Evolutionary conservation across 2,329 filamentous ascomycete species (phyloP), one percentile per base, ranked within the genome.

Genomic region (Plectosphaerella cucumerina): DNA sequence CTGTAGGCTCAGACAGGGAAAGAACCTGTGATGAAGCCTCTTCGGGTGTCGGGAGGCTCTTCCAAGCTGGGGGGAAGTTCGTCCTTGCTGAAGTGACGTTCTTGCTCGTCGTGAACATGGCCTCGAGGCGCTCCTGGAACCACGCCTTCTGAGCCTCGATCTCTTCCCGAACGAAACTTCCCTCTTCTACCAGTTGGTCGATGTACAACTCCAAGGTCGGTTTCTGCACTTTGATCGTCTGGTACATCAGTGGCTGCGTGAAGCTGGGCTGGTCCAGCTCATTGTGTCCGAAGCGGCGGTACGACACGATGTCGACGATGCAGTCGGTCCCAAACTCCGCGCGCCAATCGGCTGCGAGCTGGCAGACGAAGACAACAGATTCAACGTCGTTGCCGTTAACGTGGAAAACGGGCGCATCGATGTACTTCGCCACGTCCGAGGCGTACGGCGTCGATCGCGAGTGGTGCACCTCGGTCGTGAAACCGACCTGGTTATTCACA

Each of bases 171-270:
- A 89, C 96, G 74, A 99, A 97, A 46, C 89, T 95, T 60, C 92
- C 90, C 65, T 97, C 92, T 53, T 89, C 79, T 39, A 97, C 78
- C 47, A 99, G 85, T 78, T 96, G 89, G 64, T 95, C 82, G 59
- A 94, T 82, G 66, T 99, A 99, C 63, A 89, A 89, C 65, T 96
- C 88, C 53, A 99, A 84, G 66, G 93, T 87, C 42, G 87, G 84
- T 56, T 86, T 81, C 70, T 97, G 90, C 53, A 86, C 80, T 59
- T 85, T 81, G 67, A 99, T 97, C 64, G 86, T 89, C 85, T 97
- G 97, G 83, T 99, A 99, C 94, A 99, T 99, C 61, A 97, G 76
- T 35, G 94, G 94, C 70, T 99, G 94, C n/a, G 94, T 99, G 80
- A 99, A 99, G 41, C 93, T 96, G 44, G 94, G 94, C 78, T 99